Evolutionary conservation across 148 eudicot species (phyloP), one percentile per base, ranked within the genome.

Genomic region (Salicornia ramosissima): DNA sequence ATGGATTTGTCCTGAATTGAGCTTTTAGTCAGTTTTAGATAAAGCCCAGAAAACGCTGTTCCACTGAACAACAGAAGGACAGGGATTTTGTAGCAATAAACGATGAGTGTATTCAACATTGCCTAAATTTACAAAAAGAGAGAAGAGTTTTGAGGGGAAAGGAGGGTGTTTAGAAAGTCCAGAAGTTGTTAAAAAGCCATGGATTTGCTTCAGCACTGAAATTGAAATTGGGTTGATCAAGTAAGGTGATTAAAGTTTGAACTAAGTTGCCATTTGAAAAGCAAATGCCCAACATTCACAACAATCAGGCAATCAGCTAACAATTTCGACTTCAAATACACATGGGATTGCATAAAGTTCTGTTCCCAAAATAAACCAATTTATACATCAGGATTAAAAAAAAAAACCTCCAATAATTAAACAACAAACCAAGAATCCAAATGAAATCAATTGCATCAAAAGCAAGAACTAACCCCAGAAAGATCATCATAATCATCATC

Each of bases 11-110:
- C 62, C 26, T 96, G 93, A 53, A 78, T 72, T 61, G 62, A 72
- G 72, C 75, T 77, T 40, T 67, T 80, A 15, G 91, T 70, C 60
- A 79, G n/a, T n/a, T n/a, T n/a, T n/a, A n/a, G n/a, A n/a, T n/a
- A n/a, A 84, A 31, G 77, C 85, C 79, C 93, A 81, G 26, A 87
- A 86, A 30, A 90, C 63, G 24, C 81, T 79, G 61, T 88, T 92
- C 78, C 82, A 92, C 36, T 83, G 70, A 64, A 83, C 75, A 45
- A 86, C 71, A 2, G 86, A 77, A 49, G 89, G 88, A 67, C 63
- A 63, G 9, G 76, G 60, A 51, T 81, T 71, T 19, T 78, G 83
- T 29, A 62, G 76, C 66, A 92, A 86, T 49, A 87, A 46, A 4
- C 74, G 75, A 65, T 77, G 74, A 39, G 86, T 77, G 72, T 91